phyloP scores from a whole-genome alignment of 1,284 basidiomycete genomes.

The Ceratobasidium sp. region DNA sequence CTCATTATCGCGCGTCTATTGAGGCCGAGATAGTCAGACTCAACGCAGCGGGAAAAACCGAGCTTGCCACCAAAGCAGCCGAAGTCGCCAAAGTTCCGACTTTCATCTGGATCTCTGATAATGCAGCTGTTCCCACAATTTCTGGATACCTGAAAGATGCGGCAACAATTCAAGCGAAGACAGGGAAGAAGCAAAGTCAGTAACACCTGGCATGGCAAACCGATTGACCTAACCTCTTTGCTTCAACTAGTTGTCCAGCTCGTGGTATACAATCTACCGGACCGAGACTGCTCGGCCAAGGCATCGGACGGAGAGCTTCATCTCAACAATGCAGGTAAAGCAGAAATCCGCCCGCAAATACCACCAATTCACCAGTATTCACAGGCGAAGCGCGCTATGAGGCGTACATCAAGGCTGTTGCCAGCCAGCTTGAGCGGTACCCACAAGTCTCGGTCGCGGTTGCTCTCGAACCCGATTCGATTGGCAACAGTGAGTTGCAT shows the following conservation, averaged over 20 bases:
- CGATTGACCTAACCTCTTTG: not conserved
- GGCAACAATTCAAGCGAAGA: constrained; percentile 21
- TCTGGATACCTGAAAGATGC: constrained; percentile 37
- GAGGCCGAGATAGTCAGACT: constrained; percentile 29
- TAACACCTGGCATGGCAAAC: not conserved
- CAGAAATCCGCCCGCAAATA: not conserved
- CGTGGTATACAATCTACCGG: constrained; percentile 41
- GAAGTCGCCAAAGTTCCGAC: constrained; percentile 38
- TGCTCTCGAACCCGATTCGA: constrained; percentile 40
- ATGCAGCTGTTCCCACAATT: constrained; percentile 23
- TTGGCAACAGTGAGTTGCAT: constrained; percentile 38
- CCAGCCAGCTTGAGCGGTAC: constrained; percentile 36
- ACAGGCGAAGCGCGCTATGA: constrained; percentile 40
- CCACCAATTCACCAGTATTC: not conserved
- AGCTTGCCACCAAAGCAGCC: constrained; percentile 37
- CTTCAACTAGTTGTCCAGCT: constrained; percentile 36
- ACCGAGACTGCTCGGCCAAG: constrained; percentile 42
- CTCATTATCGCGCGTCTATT: constrained; percentile 17
- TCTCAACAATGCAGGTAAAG: constrained; percentile 35
- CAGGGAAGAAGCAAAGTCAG: constrained; percentile 36
- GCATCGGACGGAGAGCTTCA: constrained; percentile 39
- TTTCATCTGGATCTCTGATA: constrained; percentile 39
- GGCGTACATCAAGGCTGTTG: constrained; percentile 39
- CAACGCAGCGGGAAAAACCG: constrained; percentile 31
- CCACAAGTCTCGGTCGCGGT: constrained; percentile 41